A percentile compares a stretch with the other conserved stretches of the same genome.
Conservation (phyloP, 148 eudicot genomes). For the Persicaria tinctoria region DNA sequence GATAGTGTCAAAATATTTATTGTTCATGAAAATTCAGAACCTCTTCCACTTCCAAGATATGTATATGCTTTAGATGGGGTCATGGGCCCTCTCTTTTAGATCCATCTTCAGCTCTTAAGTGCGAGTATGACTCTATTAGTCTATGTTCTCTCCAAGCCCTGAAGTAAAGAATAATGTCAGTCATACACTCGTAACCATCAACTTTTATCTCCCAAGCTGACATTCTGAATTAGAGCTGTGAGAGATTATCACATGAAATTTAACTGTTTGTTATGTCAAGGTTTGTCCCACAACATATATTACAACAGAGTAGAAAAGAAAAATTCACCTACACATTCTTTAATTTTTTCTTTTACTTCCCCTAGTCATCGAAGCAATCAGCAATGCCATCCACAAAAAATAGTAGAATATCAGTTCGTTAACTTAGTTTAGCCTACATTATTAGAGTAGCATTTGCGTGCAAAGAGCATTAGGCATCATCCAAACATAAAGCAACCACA, state of each 20-base stretch:
- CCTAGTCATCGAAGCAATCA: neutral
- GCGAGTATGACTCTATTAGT: slow-evolving; percentile 70
- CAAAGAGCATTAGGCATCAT: too few species aligned
- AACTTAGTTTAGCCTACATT: neutral
- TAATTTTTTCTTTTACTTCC: neutral
- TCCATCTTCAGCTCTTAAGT: slow-evolving; percentile 61
- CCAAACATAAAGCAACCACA: neutral
- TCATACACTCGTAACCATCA: neutral
- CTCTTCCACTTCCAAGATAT: slow-evolving; percentile 74
- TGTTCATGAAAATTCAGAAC: slow-evolving; percentile 19
- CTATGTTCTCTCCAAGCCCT: slow-evolving; percentile 68
- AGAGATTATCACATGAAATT: neutral
- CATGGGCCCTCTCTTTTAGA: slow-evolving; percentile 42
- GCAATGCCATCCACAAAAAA: neutral
- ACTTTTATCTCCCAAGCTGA: neutral
- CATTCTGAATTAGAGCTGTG: neutral
- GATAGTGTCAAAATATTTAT: neutral
- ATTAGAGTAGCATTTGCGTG: neutral
- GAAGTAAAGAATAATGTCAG: slow-evolving; percentile 2
- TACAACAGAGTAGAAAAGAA: neutral
- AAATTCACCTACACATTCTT: neutral
- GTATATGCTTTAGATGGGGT: slow-evolving; percentile 51
- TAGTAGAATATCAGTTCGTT: neutral
- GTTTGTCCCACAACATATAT: neutral
- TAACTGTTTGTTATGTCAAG: neutral